Base-by-base conservation (phyloP, 2,329 filamentous ascomycete genomes). In the Fusarium decemcellulare region DNA sequence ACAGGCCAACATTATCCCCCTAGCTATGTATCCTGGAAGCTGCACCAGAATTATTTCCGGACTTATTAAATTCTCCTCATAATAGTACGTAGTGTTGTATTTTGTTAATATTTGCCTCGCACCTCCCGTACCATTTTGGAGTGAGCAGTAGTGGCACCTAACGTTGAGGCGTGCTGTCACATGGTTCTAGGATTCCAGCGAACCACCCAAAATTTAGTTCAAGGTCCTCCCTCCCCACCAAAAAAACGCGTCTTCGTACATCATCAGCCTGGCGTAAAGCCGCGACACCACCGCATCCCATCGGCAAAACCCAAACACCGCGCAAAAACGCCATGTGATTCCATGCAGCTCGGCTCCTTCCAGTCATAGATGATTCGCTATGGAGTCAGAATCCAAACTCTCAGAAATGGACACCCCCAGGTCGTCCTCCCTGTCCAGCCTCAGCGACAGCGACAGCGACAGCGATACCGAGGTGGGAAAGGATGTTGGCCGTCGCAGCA, bases 321-420 rank as follows among this genome's bases (percentile, higher is more conserved):
- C 50, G 18, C 48, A 27, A 54, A 18, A 60, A 58, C 61, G 61
- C 62, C 65, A 75, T 75, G 70, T 75, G 50, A 72, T 70, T 59
- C 55, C 18, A 15, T n/a, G 36, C 42, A 8, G 18, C 29, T 48
- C 8, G n/a, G 27, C 36, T 55, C 36, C 46, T 52, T 53, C 23
- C 44, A 44, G 51, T 59, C 48, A 46, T 54, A 46, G 52, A 62
- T 67, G 56, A 65, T 66, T 64, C 44, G 61, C 67, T 53, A 79
- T 79, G 76, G 74, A 76, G 56, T 46, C 72, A 12, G 77, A 76
- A 59, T 68, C 74, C 36, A 76, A 73, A 32, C 69, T 72, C 53
- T 76, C 75, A 15, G 76, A 79, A 37, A 74, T 68, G 62, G 80
- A 78, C 59, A 78, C 80, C 30, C 74, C 80, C 32, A 73, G 68